A percentile compares a stretch with the other conserved stretches of the same genome.
phyloP scores from a whole-genome alignment of 352 stramenopile species.

The Achlya hypogyna region DNA sequence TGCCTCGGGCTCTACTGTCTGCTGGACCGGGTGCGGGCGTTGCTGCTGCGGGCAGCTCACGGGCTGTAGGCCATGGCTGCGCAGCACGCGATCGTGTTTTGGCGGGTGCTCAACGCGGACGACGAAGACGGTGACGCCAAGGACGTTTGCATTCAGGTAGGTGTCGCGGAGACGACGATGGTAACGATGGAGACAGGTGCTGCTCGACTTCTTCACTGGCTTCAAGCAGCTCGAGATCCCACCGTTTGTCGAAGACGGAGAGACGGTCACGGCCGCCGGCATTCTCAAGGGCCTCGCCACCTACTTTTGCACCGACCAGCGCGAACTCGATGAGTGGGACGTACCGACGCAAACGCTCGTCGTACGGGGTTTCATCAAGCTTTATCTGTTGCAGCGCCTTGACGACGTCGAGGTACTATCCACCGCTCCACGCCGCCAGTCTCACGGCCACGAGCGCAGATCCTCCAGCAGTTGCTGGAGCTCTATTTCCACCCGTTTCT shows the following conservation, averaged over 20 bases:
- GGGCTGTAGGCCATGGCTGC: slow-evolving; percentile 35
- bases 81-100: slow-evolving; percentile 66
- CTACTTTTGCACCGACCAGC: slow-evolving; percentile 25
- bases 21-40: slow-evolving; percentile 35
- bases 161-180: slow-evolving; percentile 60
- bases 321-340: slow-evolving; percentile 54
- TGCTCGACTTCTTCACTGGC: slow-evolving; percentile 37
- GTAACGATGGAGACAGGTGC: no score
- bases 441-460: neutral
- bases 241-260: slow-evolving; percentile 9
- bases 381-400: slow-evolving; percentile 67
- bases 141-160: slow-evolving; percentile 60
- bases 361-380: slow-evolving; percentile 63
- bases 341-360: slow-evolving; percentile 64
- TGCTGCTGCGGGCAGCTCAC: neutral
- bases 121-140: slow-evolving; percentile 72
- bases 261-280: neutral
- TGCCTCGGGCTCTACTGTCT: slow-evolving; percentile 62
- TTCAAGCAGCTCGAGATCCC: slow-evolving; percentile 5
- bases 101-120: slow-evolving; percentile 62
- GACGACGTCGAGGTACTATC: neutral
- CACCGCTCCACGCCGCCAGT: neutral
- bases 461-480: slow-evolving; percentile 11
- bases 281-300: slow-evolving; percentile 16
- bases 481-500: slow-evolving; percentile 19